These are phyloP conservation scores for Penicillium sp. DNA, from an alignment of 2,329 filamentous ascomycete species.

Conservation along the genomic window DNA sequence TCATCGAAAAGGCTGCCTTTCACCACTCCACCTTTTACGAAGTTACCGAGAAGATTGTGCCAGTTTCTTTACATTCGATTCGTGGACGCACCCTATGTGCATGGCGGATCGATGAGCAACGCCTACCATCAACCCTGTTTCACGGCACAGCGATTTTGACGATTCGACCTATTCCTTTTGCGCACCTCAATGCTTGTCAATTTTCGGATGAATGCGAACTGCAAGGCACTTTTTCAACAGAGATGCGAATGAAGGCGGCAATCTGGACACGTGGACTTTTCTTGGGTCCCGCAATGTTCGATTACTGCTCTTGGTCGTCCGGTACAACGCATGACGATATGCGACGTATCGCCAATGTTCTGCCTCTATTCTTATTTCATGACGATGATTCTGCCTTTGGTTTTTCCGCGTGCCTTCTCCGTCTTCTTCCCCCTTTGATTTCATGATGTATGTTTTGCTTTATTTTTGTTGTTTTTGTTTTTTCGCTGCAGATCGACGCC, in stretches of 20 bases:
- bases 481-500: slow-evolving; percentile 25
- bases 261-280: slow-evolving; percentile 16
- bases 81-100: neutral
- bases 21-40: slow-evolving; percentile 1
- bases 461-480: slow-evolving; percentile 19
- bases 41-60: too few relatives aligned
- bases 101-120: too few relatives aligned
- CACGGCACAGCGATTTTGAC: slow-evolving; percentile 16
- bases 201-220: slow-evolving; percentile 14
- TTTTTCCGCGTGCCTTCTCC: neutral
- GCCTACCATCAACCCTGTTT: too few relatives aligned
- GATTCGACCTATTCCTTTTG: slow-evolving; percentile 22
- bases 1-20: slow-evolving; percentile 1
- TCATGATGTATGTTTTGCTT: slow-evolving; percentile 10
- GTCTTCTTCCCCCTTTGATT: slow-evolving; percentile 4
- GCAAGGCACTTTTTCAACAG: slow-evolving; percentile 20
- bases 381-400: neutral
- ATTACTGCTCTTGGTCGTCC: slow-evolving; percentile 16
- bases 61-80: slow-evolving; percentile 5
- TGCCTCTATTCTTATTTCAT: slow-evolving; percentile 9
- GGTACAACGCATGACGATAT: slow-evolving; percentile 13
- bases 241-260: slow-evolving; percentile 29
- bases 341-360: slow-evolving; percentile 5
- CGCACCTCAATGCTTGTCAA: slow-evolving; percentile 14
- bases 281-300: neutral